These are phyloP conservation scores for Articulospora tetracladia DNA, from an alignment of 495 filamentous ascomycete genomes.

Conservation along the genomic window DNA sequence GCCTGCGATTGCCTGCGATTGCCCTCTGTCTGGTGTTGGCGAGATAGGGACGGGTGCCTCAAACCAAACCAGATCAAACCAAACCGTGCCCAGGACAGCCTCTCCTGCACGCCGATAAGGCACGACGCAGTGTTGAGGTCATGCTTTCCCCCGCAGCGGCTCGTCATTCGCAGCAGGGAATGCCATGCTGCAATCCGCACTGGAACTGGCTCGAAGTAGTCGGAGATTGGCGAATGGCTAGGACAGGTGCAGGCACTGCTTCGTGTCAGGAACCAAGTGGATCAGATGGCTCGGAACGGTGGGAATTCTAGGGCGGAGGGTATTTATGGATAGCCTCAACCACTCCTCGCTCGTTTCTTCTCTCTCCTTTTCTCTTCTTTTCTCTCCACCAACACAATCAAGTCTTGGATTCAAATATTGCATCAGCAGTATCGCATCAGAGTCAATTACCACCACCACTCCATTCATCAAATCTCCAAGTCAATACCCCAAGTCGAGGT, in stretches of 20 bases:
- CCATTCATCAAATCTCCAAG: neutral
- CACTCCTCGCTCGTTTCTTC: neutral
- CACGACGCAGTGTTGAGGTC: neutral
- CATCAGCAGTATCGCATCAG: neutral
- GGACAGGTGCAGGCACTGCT: neutral
- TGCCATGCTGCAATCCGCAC: neutral
- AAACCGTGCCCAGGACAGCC: neutral
- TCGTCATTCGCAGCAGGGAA: neutral
- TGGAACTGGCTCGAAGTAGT: neutral
- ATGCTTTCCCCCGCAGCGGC: constrained; percentile 2
- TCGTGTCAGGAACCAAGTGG: constrained; percentile 4
- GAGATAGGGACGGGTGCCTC: too few relatives aligned
- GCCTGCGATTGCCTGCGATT: too few relatives aligned
- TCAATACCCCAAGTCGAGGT: constrained; percentile 5
- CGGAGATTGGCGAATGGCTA: neutral
- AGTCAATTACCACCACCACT: neutral
- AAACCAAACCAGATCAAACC: too few relatives aligned
- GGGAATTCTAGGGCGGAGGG: neutral
- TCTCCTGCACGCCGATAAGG: neutral
- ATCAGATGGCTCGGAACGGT: neutral
- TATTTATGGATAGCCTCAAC: neutral
- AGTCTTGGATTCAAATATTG: constrained; percentile 7
- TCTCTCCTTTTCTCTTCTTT: neutral
- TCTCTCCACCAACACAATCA: constrained; percentile 11
- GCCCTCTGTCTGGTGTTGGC: too few relatives aligned